Percentiles rank a stretch among this genome's conserved stretches.
phyloP scores from a whole-genome alignment of 345 rosid species.

The Salix purpurea region DNA sequence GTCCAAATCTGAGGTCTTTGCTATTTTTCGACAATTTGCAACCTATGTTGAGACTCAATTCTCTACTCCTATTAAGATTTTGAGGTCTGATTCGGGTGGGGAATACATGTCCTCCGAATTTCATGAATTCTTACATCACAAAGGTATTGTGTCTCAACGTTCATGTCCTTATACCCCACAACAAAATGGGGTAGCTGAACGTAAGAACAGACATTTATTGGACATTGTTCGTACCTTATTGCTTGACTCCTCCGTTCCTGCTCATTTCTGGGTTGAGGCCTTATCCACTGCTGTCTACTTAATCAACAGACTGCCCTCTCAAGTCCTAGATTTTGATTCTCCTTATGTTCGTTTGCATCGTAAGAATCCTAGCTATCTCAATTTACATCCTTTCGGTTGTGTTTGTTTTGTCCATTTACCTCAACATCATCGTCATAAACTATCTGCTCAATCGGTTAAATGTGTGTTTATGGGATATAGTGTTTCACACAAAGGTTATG shows the following conservation, averaged over 20 bases:
- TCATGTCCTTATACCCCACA: neutral
- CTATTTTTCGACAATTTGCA: neutral
- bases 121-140: neutral
- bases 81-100: neutral
- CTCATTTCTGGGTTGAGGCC: rapidly evolving
- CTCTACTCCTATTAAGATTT: neutral
- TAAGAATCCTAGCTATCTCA: neutral
- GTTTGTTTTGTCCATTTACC: neutral
- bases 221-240: neutral
- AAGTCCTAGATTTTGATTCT: neutral
- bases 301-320: neutral
- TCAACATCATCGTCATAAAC: neutral
- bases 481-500: neutral
- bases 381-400: neutral
- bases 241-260: neutral
- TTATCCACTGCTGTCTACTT: neutral
- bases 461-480: neutral
- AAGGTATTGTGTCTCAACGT: neutral
- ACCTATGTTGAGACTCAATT: neutral
- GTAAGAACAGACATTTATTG: neutral
- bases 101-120: neutral
- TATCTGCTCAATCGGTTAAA: neutral
- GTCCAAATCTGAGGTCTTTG: neutral
- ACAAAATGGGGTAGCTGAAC: neutral
- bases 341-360: rapidly evolving